These are phyloP conservation scores for Botrytis aclada DNA, from an alignment of 2,329 filamentous ascomycete genomes.

Conservation along the genomic window DNA sequence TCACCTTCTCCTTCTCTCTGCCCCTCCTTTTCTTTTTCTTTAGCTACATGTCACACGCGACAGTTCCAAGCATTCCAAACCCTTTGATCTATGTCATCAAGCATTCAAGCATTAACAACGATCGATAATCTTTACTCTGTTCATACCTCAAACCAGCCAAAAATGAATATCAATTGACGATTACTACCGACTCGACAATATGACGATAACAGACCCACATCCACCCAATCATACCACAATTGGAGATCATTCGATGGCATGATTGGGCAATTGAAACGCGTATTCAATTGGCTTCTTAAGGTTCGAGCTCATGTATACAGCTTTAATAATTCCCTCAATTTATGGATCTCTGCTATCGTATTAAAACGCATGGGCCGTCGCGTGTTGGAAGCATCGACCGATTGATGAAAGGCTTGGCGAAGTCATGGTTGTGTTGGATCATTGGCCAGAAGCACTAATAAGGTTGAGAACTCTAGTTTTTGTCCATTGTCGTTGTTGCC, in stretches of 20 bases:
- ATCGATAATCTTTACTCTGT: background rate
- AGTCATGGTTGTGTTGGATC: background rate
- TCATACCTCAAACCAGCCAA: background rate
- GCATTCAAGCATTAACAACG: background rate
- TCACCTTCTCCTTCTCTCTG: background rate
- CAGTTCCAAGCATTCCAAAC: background rate
- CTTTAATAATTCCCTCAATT: conserved; percentile 1
- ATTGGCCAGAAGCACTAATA: background rate
- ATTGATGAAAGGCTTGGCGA: background rate
- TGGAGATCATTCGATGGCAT: background rate
- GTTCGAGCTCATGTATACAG: background rate
- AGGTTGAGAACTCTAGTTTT: background rate
- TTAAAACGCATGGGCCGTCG: background rate
- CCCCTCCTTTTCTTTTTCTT: background rate
- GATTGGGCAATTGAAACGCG: conserved; percentile 1
- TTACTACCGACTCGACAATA: background rate
- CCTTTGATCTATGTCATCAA: background rate
- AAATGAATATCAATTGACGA: background rate
- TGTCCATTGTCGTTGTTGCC: background rate
- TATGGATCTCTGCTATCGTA: background rate
- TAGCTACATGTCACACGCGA: background rate
- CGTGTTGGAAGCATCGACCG: background rate
- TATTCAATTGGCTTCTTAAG: background rate
- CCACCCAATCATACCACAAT: conserved; percentile 6
- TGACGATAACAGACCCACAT: background rate